phyloP scores from a whole-genome alignment of 345 rosid species.

The Ceriops zippeliana region DNA sequence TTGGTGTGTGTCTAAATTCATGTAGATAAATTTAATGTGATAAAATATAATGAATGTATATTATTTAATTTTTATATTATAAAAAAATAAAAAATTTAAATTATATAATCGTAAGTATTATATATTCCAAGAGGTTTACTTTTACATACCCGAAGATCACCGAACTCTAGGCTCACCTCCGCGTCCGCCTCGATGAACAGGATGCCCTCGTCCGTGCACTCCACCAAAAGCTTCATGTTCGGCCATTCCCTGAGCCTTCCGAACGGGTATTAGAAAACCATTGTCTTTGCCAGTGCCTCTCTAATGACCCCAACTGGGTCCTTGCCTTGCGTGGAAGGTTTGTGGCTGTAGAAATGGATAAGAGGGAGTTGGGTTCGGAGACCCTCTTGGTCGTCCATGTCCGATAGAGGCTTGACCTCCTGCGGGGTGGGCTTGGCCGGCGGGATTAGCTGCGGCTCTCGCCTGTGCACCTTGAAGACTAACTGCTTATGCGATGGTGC shows the following conservation, averaged over 20 bases:
- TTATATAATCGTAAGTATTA: no score
- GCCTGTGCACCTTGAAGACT: conserved; percentile 16
- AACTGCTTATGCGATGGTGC: conserved; percentile 1
- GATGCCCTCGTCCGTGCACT: conserved; percentile 22
- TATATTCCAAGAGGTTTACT: no score
- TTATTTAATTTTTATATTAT: no score
- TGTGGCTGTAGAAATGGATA: background rate
- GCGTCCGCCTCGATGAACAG: conserved; percentile 21
- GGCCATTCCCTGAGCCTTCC: conserved; percentile 23
- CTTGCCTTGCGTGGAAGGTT: conserved; percentile 7
- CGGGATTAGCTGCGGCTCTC: conserved; percentile 4
- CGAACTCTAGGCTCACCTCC: conserved; percentile 14
- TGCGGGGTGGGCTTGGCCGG: conserved; percentile 20
- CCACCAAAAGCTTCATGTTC: conserved; percentile 13
- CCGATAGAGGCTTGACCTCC: conserved; percentile 19
- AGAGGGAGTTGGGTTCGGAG: conserved; percentile 13
- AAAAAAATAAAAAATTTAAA: no score
- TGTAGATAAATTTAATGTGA: no score
- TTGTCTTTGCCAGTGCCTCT: conserved; percentile 13
- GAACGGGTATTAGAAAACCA: conserved; percentile 18
- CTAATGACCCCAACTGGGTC: conserved; percentile 8
- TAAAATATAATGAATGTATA: no score
- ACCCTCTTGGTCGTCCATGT: conserved; percentile 23
- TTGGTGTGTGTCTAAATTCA: no score
- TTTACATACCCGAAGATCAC: conserved; percentile 1